Evolutionary conservation across 2,329 filamentous ascomycete genomes (phyloP).

Genomic region (Periconia sp.): DNA sequence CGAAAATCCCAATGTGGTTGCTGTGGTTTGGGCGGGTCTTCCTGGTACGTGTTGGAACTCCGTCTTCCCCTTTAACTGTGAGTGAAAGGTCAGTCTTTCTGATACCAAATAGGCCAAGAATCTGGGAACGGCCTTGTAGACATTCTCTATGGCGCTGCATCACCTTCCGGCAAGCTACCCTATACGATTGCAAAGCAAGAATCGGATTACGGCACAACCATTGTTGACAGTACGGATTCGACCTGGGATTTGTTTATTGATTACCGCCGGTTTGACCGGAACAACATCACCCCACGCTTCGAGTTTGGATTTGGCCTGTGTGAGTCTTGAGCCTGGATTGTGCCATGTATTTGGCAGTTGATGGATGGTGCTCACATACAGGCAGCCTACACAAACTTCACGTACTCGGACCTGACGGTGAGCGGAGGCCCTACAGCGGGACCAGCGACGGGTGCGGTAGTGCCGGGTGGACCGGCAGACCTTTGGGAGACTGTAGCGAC

Average conservation of each 20-base stretch:
- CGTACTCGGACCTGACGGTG: conserved; percentile 38
- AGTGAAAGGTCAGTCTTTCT: not conserved
- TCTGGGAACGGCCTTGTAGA: conserved; percentile 51
- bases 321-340: conserved; percentile 16
- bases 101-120: conserved; percentile 38
- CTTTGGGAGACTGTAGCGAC: conserved; percentile 40
- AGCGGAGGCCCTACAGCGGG: conserved; percentile 23
- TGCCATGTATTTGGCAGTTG: not conserved
- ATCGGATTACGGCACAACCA: conserved; percentile 33
- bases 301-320: conserved; percentile 51
- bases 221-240: conserved; percentile 29
- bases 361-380: not conserved
- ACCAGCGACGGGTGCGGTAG: conserved; percentile 26
- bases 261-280: conserved; percentile 48
- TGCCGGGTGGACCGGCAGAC: conserved; percentile 30
- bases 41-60: conserved; percentile 24
- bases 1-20: conserved; percentile 40
- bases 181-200: conserved; percentile 46
- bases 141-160: conserved; percentile 48
- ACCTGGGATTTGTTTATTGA: conserved; percentile 50
- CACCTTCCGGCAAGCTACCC: conserved; percentile 59
- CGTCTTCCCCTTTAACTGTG: not conserved
- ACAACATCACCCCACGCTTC: conserved; percentile 45
- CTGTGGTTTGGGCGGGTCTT: conserved; percentile 44
- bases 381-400: conserved; percentile 46